Conservation (phyloP, 768 basidiomycete species). For the Dentipellis sp. region DNA sequence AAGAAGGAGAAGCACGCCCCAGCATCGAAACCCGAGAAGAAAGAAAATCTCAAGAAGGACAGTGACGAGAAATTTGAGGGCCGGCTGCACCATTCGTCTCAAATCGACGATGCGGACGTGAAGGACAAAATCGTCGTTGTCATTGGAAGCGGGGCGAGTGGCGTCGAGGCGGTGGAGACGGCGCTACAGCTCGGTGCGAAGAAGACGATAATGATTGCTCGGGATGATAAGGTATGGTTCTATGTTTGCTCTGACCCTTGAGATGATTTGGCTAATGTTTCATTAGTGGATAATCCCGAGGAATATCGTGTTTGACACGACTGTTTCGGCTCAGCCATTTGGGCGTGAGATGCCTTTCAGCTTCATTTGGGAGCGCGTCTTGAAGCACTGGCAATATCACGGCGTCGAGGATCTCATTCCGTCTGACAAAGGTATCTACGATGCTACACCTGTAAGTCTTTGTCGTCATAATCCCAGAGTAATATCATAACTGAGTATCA, state of each 20-base stretch:
- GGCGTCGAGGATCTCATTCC: slow-evolving; percentile 38
- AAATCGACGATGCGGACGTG: slow-evolving; percentile 32
- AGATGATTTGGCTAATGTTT: slow-evolving; percentile 1
- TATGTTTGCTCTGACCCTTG: slow-evolving; percentile 30
- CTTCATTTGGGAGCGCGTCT: slow-evolving; percentile 38
- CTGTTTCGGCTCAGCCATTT: slow-evolving; percentile 41
- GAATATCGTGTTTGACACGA: slow-evolving; percentile 38
- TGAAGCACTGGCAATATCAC: slow-evolving; percentile 33
- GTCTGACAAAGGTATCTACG: slow-evolving; percentile 31
- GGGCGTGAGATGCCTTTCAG: slow-evolving; percentile 44
- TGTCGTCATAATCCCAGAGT: not conserved
- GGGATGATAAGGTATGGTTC: slow-evolving; percentile 27
- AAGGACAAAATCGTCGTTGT: slow-evolving; percentile 35
- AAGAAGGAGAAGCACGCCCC: not conserved
- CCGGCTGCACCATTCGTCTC: slow-evolving; percentile 36
- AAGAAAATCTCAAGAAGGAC: slow-evolving; percentile 5
- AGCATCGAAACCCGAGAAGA: slow-evolving; percentile 5
- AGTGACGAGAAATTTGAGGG: slow-evolving; percentile 25
- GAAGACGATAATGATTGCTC: slow-evolving; percentile 28
- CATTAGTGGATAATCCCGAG: slow-evolving; percentile 39
- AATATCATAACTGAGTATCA: not conserved
- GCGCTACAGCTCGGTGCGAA: slow-evolving; percentile 25
- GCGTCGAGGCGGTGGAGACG: slow-evolving; percentile 37
- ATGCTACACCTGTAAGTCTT: slow-evolving; percentile 33
- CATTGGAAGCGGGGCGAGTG: slow-evolving; percentile 45